phyloP scores from a whole-genome alignment of 1,139 yeast species.

The Saccharomyces hybrid region DNA sequence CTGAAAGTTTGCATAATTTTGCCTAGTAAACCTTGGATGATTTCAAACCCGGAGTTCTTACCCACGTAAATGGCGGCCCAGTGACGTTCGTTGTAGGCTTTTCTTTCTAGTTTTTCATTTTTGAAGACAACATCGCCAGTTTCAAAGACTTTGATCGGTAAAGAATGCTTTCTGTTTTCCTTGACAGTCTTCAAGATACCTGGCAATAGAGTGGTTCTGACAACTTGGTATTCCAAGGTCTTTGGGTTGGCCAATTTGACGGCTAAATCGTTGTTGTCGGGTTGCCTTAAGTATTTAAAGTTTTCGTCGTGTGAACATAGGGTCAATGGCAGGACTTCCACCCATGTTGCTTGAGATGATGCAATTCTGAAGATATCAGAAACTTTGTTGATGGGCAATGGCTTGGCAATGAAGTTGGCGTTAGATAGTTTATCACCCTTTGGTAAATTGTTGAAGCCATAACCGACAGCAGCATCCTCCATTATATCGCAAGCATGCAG shows the following conservation, averaged over 20 bases:
- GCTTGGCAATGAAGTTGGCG: constrained; percentile 68
- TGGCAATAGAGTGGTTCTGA: constrained; percentile 87
- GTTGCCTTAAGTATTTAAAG: constrained; percentile 70
- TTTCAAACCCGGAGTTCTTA: constrained; percentile 90
- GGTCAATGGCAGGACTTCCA: constrained; percentile 92
- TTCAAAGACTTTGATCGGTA: constrained; percentile 93
- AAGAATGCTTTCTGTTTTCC: constrained; percentile 91
- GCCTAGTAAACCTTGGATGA: constrained; percentile 88
- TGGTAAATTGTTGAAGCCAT: constrained; percentile 83
- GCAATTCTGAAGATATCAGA: constrained; percentile 87
- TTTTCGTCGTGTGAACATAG: constrained; percentile 96
- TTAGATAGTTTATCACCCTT: constrained; percentile 77
- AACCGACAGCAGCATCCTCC: constrained; percentile 98
- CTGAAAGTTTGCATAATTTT: constrained; percentile 95
- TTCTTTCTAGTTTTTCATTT: constrained; percentile 72
- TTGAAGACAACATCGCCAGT: constrained; percentile 91
- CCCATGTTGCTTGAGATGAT: constrained; percentile 91
- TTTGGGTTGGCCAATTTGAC: constrained; percentile 94
- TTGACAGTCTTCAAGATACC: constrained; percentile 92
- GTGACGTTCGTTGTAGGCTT: constrained; percentile 85
- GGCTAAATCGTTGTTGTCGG: constrained; percentile 69
- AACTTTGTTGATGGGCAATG: constrained; percentile 85
- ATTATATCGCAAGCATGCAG: constrained; percentile 96
- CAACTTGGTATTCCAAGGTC: constrained; percentile 94
- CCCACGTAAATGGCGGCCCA: constrained; percentile 96